These are phyloP conservation scores for Trichosporon asahii DNA, from an alignment of 1,284 basidiomycete genomes.

Conservation along the genomic window DNA sequence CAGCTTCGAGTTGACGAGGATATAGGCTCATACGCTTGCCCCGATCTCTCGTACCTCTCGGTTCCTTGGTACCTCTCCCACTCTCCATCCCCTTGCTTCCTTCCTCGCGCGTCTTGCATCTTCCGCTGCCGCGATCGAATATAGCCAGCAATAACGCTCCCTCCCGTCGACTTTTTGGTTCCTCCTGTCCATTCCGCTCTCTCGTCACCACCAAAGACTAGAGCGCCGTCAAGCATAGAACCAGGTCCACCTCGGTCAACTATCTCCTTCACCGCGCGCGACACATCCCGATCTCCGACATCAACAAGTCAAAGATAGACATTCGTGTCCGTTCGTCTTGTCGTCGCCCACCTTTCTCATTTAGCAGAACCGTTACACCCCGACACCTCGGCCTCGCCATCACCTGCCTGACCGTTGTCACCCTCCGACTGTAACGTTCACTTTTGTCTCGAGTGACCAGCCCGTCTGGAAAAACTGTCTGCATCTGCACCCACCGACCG, in stretches of 20 bases:
- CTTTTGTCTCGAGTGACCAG: not conserved
- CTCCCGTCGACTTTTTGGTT: not conserved
- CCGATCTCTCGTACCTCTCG: slow-evolving; percentile 3
- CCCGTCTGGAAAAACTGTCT: not conserved
- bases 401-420: not conserved
- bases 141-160: not conserved
- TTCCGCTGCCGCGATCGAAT: slow-evolving; percentile 1
- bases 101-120: not conserved
- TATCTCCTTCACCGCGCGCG: not conserved
- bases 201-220: not conserved
- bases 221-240: not conserved
- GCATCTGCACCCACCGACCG: not conserved
- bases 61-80: not conserved
- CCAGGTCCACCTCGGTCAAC: not conserved
- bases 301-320: not conserved
- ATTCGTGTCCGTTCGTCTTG: not conserved
- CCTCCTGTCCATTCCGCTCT: not conserved
- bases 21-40: not conserved
- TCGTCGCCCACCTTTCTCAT: not conserved
- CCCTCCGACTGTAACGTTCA: not conserved
- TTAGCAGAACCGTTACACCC: not conserved
- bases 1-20: not conserved
- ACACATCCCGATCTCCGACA: not conserved
- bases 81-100: not conserved
- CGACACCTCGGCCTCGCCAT: not conserved